These are phyloP conservation scores for Priceomyces castillae DNA, from an alignment of 805 yeast species.

Conservation along the genomic window DNA sequence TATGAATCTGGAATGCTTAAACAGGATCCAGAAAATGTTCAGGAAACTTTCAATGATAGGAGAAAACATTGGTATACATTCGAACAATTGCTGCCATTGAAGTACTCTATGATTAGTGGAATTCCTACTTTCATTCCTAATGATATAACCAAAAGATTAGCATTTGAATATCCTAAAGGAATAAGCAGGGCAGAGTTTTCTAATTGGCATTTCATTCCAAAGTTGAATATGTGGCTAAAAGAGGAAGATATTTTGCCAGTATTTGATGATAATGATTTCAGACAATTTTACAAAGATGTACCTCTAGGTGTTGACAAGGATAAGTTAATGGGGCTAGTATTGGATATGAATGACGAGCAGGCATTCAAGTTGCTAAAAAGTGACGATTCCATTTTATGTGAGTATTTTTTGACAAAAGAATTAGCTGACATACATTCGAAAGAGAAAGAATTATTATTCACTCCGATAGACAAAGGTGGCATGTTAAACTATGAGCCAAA, in stretches of 20 bases:
- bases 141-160: constrained; percentile 11
- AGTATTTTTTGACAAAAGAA: constrained; percentile 19
- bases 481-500: not conserved
- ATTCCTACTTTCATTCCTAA: constrained; percentile 17
- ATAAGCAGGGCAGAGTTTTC: constrained; percentile 11
- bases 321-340: constrained; percentile 12
- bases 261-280: constrained; percentile 6
- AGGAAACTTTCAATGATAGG: constrained; percentile 40
- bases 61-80: constrained; percentile 51
- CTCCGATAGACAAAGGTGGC: constrained; percentile 1
- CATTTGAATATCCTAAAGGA: constrained; percentile 19
- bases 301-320: constrained; percentile 8
- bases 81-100: constrained; percentile 48
- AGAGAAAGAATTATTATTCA: constrained; percentile 19
- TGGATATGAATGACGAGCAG: constrained; percentile 26
- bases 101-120: constrained; percentile 50
- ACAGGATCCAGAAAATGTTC: constrained; percentile 15
- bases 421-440: constrained; percentile 17
- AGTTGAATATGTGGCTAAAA: constrained; percentile 19
- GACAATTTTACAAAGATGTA: constrained; percentile 1
- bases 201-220: constrained; percentile 17
- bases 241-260: constrained; percentile 6
- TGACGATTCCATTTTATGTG: constrained; percentile 18
- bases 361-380: constrained; percentile 17
- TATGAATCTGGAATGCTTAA: constrained; percentile 3